A percentile compares a stretch with the other conserved stretches of the same genome.
Evolutionary conservation across 129 eudicot genomes (phyloP).

Genomic region (Kitagawia praeruptora): DNA sequence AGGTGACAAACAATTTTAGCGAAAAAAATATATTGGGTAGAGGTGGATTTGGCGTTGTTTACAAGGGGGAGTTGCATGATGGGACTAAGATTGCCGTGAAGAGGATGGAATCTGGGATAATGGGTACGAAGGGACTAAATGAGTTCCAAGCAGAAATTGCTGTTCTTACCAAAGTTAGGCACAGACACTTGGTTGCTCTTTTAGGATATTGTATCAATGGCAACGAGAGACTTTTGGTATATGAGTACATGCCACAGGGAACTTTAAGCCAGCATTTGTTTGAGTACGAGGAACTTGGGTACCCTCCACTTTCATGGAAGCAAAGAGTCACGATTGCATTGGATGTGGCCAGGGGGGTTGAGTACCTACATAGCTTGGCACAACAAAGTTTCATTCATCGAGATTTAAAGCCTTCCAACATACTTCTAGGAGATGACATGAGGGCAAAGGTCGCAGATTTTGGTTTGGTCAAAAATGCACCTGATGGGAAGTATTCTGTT

Average conservation of each 20-base stretch:
- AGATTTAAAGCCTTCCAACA: slow-evolving; percentile 35
- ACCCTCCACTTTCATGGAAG: slow-evolving; percentile 27
- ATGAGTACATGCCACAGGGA: slow-evolving; percentile 45
- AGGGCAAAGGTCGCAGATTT: slow-evolving; percentile 41
- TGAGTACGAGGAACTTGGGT: slow-evolving; percentile 27
- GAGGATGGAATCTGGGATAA: slow-evolving; percentile 39
- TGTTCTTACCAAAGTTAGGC: slow-evolving; percentile 40
- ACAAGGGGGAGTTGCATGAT: slow-evolving; percentile 34
- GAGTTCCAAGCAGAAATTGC: slow-evolving; percentile 41
- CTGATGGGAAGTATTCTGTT: slow-evolving; percentile 35
- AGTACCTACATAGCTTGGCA: slow-evolving; percentile 38
- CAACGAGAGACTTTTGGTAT: slow-evolving; percentile 41
- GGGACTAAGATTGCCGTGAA: slow-evolving; percentile 44
- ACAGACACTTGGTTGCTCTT: slow-evolving; percentile 41
- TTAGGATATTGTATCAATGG: slow-evolving; percentile 33
- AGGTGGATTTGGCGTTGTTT: slow-evolving; percentile 41
- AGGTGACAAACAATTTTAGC: slow-evolving; percentile 31
- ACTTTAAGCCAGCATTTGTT: slow-evolving; percentile 36
- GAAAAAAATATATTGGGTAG: slow-evolving; percentile 33
- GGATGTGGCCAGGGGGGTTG: slow-evolving; percentile 44
- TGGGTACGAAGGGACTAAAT: slow-evolving; percentile 34
- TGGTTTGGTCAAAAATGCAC: slow-evolving; percentile 32
- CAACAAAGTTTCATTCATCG: slow-evolving; percentile 38
- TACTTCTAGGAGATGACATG: slow-evolving; percentile 32
- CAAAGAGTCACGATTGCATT: slow-evolving; percentile 33